Conservation (phyloP, 2,329 filamentous ascomycete genomes). For the Xylaria sp. region DNA sequence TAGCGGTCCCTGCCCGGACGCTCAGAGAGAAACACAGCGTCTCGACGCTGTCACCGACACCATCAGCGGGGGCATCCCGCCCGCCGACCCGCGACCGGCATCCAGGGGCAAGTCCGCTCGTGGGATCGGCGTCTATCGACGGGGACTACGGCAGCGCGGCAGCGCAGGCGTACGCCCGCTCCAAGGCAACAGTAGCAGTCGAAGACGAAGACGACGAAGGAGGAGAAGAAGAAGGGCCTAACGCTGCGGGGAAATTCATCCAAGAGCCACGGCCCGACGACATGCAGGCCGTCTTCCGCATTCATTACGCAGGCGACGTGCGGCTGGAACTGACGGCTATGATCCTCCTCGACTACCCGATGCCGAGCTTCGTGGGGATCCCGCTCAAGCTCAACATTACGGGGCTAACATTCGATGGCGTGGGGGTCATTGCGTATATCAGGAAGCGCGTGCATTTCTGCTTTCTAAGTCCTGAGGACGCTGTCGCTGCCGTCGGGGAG, state of each 20-base stretch:
- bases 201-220: slow-evolving; percentile 32
- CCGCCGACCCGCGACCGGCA: slow-evolving; percentile 66
- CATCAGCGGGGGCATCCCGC: slow-evolving; percentile 62
- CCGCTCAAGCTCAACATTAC: slow-evolving; percentile 95
- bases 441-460: slow-evolving; percentile 91
- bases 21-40: slow-evolving; percentile 71
- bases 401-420: slow-evolving; percentile 92
- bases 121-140: slow-evolving; percentile 39
- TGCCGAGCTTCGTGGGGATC: slow-evolving; percentile 97
- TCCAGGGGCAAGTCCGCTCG: slow-evolving; percentile 14
- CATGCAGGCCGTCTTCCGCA: slow-evolving; percentile 90
- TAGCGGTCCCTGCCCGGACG: slow-evolving; percentile 53
- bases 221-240: slow-evolving; percentile 31
- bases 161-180: slow-evolving; percentile 12
- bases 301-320: slow-evolving; percentile 88
- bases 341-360: slow-evolving; percentile 96
- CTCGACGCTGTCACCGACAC: slow-evolving; percentile 68
- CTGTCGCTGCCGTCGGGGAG: slow-evolving; percentile 73
- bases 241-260: slow-evolving; percentile 57
- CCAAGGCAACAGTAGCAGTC: slow-evolving; percentile 22
- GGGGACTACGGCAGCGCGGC: slow-evolving; percentile 33
- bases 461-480: slow-evolving; percentile 93
- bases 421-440: slow-evolving; percentile 92
- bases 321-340: slow-evolving; percentile 91
- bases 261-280: slow-evolving; percentile 85